Base-by-base conservation (phyloP, 495 filamentous ascomycete genomes). In the Pyrenula massariospora region DNA sequence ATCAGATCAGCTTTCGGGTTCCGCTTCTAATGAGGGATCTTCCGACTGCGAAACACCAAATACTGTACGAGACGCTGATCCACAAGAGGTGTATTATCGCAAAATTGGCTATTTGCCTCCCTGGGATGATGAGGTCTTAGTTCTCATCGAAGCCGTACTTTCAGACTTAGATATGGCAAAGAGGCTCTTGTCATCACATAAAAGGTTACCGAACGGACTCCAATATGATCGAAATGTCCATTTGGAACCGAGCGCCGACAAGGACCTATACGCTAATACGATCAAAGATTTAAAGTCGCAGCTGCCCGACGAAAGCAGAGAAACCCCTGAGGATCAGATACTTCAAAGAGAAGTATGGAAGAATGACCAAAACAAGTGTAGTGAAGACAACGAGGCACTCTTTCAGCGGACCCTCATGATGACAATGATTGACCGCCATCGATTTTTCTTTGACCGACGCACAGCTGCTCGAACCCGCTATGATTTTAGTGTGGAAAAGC, bases 331-430 rank as follows among this genome's bases (percentile, higher is more conserved):
- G n/a, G n/a, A n/a, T n/a, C n/a, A n/a, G n/a, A n/a, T n/a, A n/a
- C n/a, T n/a, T n/a, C n/a, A n/a, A n/a, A n/a, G n/a, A n/a, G 10
- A 21, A 47, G 22, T 59, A 24, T 59, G 58, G 58, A 48, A 22
- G 19, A 22, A 19, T 10, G 58, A 59, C 48, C 56, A 47, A 47
- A 50, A 54, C 22, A 53, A 57, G 25, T 59, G 58, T 49, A 48
- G 11, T 19, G 19, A 52, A 12, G 50, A 24, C n/a, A 58, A 47
- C 48, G 55, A 53, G 48, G 58, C 58, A 22, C 56, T 59, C 20
- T 59, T 59, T 52, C 56, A 58, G 58, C 58, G 58, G 24, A 59
- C 58, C 25, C 23, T 59, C 1, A 58, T 58, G 58, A 59, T 59
- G 53, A 53, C 15, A 36, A 20, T 58, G 36, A 59, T 59, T 58